Conservation (phyloP, 2,329 filamentous ascomycete genomes). For the Cordyceps fumosorosea region DNA sequence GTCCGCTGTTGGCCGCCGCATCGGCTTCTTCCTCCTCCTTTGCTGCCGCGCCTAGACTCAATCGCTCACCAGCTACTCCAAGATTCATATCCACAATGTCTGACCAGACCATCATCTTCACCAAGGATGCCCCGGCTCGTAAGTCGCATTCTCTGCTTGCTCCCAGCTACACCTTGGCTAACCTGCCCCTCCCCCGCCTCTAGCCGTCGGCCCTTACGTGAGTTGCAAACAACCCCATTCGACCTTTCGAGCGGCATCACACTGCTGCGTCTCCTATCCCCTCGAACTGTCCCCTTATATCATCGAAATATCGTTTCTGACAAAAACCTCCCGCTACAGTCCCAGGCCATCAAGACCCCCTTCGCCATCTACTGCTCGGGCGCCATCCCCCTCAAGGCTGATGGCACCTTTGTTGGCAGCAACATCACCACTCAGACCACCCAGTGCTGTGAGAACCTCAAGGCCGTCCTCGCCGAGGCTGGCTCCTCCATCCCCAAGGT, state of each 20-base stretch:
- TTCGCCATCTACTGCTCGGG: conserved; percentile 61
- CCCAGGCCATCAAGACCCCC: conserved; percentile 60
- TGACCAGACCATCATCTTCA: conserved; percentile 45
- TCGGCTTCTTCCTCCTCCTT: background rate
- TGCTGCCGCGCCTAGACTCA: background rate
- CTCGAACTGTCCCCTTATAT: background rate
- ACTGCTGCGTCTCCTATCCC: background rate
- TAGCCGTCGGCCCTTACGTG: conserved; percentile 60
- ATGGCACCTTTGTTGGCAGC: conserved; percentile 50
- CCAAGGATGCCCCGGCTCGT: conserved; percentile 54
- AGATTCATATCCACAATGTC: conserved; percentile 33
- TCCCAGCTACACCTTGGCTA: conserved; percentile 7
- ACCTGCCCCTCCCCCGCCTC: background rate
- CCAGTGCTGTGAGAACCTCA: conserved; percentile 67
- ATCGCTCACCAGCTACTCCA: conserved; percentile 9
- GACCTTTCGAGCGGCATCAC: background rate
- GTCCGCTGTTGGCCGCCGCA: background rate
- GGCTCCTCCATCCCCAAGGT: conserved; percentile 72
- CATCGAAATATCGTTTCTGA: conserved; percentile 11
- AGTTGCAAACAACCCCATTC: conserved; percentile 21
- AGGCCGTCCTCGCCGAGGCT: conserved; percentile 75
- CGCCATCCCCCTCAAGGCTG: conserved; percentile 62
- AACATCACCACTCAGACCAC: conserved; percentile 58
- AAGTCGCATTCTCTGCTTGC: conserved; percentile 25
- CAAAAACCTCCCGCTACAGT: conserved; percentile 32